These are phyloP conservation scores for Chlorociboria aeruginascens DNA, from an alignment of 495 filamentous ascomycete species.

Conservation along the genomic window DNA sequence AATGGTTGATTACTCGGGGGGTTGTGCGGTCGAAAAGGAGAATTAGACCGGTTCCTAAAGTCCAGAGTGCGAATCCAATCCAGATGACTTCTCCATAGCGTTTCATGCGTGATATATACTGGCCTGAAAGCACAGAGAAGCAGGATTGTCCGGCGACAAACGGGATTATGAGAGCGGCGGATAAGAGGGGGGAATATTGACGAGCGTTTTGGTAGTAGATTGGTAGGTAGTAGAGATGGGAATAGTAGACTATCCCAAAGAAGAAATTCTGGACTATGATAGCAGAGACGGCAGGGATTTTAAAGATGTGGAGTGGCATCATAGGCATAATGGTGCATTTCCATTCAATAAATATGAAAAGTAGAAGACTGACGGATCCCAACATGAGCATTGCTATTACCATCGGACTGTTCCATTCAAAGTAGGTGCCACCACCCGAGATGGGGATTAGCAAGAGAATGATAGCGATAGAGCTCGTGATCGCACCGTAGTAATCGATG, in stretches of 20 bases:
- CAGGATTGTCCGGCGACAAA: conserved; percentile 41
- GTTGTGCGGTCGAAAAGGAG: conserved; percentile 36
- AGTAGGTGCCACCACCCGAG: conserved; percentile 49
- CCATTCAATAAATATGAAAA: conserved; percentile 46
- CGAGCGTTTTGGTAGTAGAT: conserved; percentile 35
- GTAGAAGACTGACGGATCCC: conserved; percentile 31
- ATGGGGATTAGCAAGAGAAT: conserved; percentile 50
- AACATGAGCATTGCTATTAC: conserved; percentile 50
- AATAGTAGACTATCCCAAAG: conserved; percentile 46
- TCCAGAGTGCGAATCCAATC: conserved; percentile 31
- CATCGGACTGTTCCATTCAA: conserved; percentile 46
- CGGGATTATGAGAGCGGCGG: conserved; percentile 37
- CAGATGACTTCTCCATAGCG: conserved; percentile 48
- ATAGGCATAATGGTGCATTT: conserved; percentile 45
- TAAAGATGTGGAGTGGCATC: conserved; percentile 42
- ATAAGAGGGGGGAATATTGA: conserved; percentile 21
- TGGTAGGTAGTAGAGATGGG: conserved; percentile 37
- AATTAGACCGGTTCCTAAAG: conserved; percentile 37
- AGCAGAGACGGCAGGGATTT: conserved; percentile 36
- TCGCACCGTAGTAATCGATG: conserved; percentile 44
- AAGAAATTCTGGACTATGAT: conserved; percentile 50
- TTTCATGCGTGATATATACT: conserved; percentile 42
- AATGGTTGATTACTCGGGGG: too few relatives aligned
- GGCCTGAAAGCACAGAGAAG: conserved; percentile 39
- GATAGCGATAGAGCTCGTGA: conserved; percentile 38